Conservation (phyloP, 1,139 yeast species). For the Nadsonia starkeyi-henricii region DNA sequence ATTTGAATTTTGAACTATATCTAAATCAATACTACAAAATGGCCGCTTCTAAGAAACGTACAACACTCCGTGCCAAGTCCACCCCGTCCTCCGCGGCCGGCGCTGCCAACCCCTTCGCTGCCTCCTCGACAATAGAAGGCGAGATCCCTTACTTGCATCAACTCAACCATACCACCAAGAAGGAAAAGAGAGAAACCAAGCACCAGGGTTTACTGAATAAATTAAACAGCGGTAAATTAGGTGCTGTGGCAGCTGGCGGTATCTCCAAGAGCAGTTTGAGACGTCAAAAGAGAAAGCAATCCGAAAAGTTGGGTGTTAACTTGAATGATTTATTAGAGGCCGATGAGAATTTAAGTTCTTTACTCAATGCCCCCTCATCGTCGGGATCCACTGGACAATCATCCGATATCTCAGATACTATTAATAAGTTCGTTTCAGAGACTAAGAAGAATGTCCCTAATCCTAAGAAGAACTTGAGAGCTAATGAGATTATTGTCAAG, state of each 20-base stretch:
- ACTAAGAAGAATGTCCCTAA: slow-evolving; percentile 6
- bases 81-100: not conserved
- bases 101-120: not conserved
- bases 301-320: slow-evolving; percentile 17
- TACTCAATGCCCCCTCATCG: slow-evolving; percentile 7
- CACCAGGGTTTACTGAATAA: slow-evolving; percentile 10
- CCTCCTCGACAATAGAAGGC: not conserved
- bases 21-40: not conserved
- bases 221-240: slow-evolving; percentile 5
- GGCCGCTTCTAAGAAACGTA: not conserved
- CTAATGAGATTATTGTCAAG: slow-evolving; percentile 20
- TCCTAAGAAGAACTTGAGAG: slow-evolving; percentile 17
- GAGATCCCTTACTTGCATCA: not conserved
- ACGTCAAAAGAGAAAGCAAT: slow-evolving; percentile 16
- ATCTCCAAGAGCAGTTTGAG: slow-evolving; percentile 19
- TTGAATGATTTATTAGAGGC: slow-evolving; percentile 18
- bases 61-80: not conserved
- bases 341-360: slow-evolving; percentile 8
- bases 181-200: slow-evolving; percentile 17
- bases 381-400: not conserved
- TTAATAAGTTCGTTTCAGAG: not conserved
- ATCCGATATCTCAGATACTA: not conserved
- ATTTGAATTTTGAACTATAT: not conserved
- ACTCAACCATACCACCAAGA: slow-evolving; percentile 15
- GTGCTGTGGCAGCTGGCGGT: slow-evolving; percentile 7